Evolutionary conservation across 371 early-diverging fungal genomes (phyloP).

Genomic region (Paramicrosporidium saccamoebae): DNA sequence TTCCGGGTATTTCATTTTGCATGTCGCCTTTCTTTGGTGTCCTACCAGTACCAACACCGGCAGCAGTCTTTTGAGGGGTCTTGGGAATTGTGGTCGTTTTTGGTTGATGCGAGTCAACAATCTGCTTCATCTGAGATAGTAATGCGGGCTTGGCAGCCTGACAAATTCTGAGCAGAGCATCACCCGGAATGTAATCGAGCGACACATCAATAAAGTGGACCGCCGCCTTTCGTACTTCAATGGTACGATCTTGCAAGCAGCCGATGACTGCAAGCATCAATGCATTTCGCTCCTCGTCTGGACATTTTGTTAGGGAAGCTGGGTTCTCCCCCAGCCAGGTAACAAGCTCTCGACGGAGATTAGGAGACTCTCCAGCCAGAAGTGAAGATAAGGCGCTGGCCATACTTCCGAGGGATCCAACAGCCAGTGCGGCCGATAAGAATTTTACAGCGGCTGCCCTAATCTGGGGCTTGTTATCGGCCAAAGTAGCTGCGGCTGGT

Average conservation of each 20-base stretch:
- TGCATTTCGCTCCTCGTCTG: slow-evolving; percentile 11
- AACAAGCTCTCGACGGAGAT: slow-evolving; percentile 49
- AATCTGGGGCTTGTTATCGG: slow-evolving; percentile 60
- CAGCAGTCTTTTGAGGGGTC: too few relatives aligned
- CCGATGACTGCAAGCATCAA: slow-evolving; percentile 27
- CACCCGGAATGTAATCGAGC: too few relatives aligned
- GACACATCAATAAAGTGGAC: too few relatives aligned
- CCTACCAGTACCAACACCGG: too few relatives aligned
- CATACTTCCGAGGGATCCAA: slow-evolving; percentile 17
- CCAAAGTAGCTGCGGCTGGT: slow-evolving; percentile 23
- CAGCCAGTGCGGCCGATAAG: slow-evolving; percentile 18
- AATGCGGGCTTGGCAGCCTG: too few relatives aligned
- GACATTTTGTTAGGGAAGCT: slow-evolving; percentile 5
- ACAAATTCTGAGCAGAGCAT: too few relatives aligned
- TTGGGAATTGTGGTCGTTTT: too few relatives aligned
- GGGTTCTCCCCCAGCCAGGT: slow-evolving; percentile 25
- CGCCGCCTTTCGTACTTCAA: slow-evolving; percentile 57
- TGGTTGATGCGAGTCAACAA: too few relatives aligned
- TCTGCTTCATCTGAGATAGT: too few relatives aligned
- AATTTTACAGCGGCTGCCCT: slow-evolving; percentile 33
- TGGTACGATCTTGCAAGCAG: slow-evolving; percentile 51
- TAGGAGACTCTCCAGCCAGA: slow-evolving; percentile 30
- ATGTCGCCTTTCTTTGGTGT: too few relatives aligned
- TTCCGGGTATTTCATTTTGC: too few relatives aligned
- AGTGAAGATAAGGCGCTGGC: slow-evolving; percentile 18